phyloP scores from a whole-genome alignment of 1,284 basidiomycete species.

The Ganoderma sp. region DNA sequence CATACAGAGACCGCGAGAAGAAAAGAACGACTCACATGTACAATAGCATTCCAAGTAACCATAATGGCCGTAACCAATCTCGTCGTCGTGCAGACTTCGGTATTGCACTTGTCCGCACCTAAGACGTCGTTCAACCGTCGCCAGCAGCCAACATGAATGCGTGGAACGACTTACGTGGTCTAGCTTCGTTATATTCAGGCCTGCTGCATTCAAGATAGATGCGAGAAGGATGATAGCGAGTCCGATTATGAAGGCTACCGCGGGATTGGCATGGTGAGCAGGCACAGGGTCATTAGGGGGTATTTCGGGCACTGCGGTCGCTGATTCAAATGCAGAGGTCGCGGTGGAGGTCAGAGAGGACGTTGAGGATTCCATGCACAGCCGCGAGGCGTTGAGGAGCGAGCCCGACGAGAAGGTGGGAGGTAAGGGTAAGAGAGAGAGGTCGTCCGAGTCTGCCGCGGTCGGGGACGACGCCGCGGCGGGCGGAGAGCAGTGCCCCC shows the following conservation, averaged over 20 bases:
- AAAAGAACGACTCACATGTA: slow-evolving; percentile 61
- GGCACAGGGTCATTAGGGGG: slow-evolving; percentile 37
- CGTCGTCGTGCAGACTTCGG: slow-evolving; percentile 71
- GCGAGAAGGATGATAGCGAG: slow-evolving; percentile 79
- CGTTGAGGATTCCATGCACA: slow-evolving; percentile 31
- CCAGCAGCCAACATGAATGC: neutral
- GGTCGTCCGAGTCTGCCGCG: neutral
- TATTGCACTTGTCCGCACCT: slow-evolving; percentile 74
- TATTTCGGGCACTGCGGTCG: slow-evolving; percentile 19
- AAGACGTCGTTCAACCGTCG: slow-evolving; percentile 7
- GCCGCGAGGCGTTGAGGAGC: slow-evolving; percentile 11
- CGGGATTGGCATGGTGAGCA: slow-evolving; percentile 57
- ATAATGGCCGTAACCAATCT: slow-evolving; percentile 80
- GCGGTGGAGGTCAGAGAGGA: slow-evolving; percentile 12
- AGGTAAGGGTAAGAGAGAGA: slow-evolving; percentile 1
- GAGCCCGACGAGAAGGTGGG: slow-evolving; percentile 4
- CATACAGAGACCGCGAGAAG: neutral
- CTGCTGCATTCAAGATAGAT: slow-evolving; percentile 83
- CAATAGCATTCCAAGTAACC: slow-evolving; percentile 82
- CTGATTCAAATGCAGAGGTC: slow-evolving; percentile 18
- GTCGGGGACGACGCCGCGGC: neutral
- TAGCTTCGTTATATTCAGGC: slow-evolving; percentile 83
- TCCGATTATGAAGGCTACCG: slow-evolving; percentile 81
- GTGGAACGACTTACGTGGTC: slow-evolving; percentile 67
- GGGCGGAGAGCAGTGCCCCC: slow-evolving; percentile 1